Base-by-base conservation (phyloP, 2,329 filamentous ascomycete genomes). In the Talaromyces funiculosus region DNA sequence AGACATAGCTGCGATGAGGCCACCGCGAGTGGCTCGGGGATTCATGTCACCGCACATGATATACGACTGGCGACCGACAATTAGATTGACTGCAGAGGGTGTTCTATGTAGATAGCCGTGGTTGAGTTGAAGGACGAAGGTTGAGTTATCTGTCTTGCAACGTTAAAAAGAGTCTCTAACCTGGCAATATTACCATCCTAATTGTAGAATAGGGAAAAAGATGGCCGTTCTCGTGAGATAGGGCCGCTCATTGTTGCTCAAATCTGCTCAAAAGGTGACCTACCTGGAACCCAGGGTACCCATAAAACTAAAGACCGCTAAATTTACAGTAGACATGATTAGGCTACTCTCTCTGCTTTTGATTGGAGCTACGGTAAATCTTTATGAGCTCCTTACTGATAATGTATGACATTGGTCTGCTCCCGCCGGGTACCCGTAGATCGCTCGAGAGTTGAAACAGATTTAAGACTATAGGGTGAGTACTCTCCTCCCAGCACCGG, bases 1-100 rank as follows among this genome's bases (percentile, higher is more conserved):
- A 26, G 18, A 45, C 22, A 57, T 24, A 9, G 54, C n/a, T 22
- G 54, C 54, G 16, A 57, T 57, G 1, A 57, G 20, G 18, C 54
- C 54, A 10, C 54, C 54, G 5, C 26, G 54, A 12, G 40, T 57
- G 40, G 40, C n/a, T 22, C 54, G 54, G 10, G 18, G 18, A 5
- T 24, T 57, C 40, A 45, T 57, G 6, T 45, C 54, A 45, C 54
- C 54, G 7, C 54, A 57, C 54, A 57, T 57, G 40, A 35, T 51
- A 14, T 35, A 22, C 10, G 18, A 14, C 2, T 51, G 26, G 3
- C 12, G 45, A 16, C 4, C n/a, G n/a, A n/a, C n/a, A n/a, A n/a
- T n/a, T n/a, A n/a, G 4, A 33, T 33, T 3, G 31, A 3, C 31
- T 33, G 31, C 8, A 10, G 31, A 33, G 9, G 8, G 8, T 33